A percentile compares a stretch with the other conserved stretches of the same genome.
phyloP scores from a whole-genome alignment of 306 rosid species.

The Inga oerstediana region DNA sequence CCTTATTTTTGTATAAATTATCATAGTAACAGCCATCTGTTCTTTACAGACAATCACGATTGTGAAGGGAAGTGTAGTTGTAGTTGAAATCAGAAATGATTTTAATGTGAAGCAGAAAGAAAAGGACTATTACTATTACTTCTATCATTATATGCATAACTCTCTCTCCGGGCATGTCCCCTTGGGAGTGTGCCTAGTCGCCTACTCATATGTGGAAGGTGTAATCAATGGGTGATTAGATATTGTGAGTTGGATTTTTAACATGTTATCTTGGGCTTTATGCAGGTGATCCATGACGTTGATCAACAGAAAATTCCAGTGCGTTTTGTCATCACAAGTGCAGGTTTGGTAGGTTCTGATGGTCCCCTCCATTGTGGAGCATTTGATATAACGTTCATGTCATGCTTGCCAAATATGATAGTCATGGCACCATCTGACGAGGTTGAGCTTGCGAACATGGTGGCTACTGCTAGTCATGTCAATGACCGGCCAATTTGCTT shows the following conservation, averaged over 20 bases:
- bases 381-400: constrained; percentile 85
- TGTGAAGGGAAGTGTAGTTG: constrained; percentile 10
- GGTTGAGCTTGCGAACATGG: constrained; percentile 85
- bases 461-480: constrained; percentile 70
- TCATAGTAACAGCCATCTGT: neutral
- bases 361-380: constrained; percentile 91
- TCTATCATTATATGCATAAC: neutral
- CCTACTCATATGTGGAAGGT: constrained; percentile 10
- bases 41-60: constrained; percentile 16
- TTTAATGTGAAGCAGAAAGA: constrained; percentile 8
- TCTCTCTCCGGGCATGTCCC: neutral
- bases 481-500: constrained; percentile 84
- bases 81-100: constrained; percentile 13
- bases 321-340: constrained; percentile 86
- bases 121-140: constrained; percentile 1
- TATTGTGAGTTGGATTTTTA: neutral
- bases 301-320: constrained; percentile 62
- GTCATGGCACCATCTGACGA: constrained; percentile 97
- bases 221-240: constrained; percentile 17
- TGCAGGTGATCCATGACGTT: constrained; percentile 73
- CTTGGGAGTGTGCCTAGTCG: constrained; percentile 1
- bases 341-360: constrained; percentile 91
- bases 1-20: constrained; percentile 23
- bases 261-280: neutral
- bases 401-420: constrained; percentile 95